Evolutionary conservation across 2,329 filamentous ascomycete species (phyloP).

Genomic region (Xylariales sp.): DNA sequence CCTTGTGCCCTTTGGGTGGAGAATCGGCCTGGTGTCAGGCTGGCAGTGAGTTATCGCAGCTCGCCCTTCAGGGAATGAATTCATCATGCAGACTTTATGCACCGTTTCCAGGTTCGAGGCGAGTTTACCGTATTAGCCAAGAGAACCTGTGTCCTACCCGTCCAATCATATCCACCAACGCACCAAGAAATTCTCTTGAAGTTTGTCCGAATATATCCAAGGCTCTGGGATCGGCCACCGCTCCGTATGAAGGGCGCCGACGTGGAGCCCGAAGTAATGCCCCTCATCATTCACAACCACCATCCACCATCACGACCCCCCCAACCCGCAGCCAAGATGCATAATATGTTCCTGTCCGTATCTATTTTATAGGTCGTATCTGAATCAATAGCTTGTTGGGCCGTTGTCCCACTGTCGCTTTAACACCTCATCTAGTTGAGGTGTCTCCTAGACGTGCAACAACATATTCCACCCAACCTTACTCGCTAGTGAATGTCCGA

Average conservation of each 20-base stretch:
- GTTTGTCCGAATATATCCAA: conserved; percentile 31
- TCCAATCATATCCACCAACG: conserved; percentile 16
- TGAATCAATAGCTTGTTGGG: conserved; percentile 31
- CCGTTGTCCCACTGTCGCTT: conserved; percentile 27
- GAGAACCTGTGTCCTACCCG: conserved; percentile 8
- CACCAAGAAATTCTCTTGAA: conserved; percentile 17
- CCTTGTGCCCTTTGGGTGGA: conserved; percentile 5
- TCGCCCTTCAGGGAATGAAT: conserved; percentile 9
- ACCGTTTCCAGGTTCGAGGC: conserved; percentile 30
- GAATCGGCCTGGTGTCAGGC: conserved; percentile 19
- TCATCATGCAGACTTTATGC: conserved; percentile 32
- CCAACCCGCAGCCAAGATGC: conserved; percentile 31
- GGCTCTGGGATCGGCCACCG: conserved; percentile 31
- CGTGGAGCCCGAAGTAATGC: conserved; percentile 36
- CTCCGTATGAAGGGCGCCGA: conserved; percentile 32
- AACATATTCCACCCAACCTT: conserved; percentile 26
- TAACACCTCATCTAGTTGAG: conserved; percentile 12
- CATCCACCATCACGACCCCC: conserved; percentile 25
- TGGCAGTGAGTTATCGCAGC: conserved; percentile 17
- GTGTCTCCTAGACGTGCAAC: conserved; percentile 25
- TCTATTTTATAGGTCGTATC: conserved; percentile 28
- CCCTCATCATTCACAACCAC: conserved; percentile 30
- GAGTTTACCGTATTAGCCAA: conserved; percentile 24
- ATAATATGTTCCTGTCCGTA: conserved; percentile 31
- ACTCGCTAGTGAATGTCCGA: conserved; percentile 29